Conservation (phyloP, 306 rosid genomes). For the Quercus robur region DNA sequence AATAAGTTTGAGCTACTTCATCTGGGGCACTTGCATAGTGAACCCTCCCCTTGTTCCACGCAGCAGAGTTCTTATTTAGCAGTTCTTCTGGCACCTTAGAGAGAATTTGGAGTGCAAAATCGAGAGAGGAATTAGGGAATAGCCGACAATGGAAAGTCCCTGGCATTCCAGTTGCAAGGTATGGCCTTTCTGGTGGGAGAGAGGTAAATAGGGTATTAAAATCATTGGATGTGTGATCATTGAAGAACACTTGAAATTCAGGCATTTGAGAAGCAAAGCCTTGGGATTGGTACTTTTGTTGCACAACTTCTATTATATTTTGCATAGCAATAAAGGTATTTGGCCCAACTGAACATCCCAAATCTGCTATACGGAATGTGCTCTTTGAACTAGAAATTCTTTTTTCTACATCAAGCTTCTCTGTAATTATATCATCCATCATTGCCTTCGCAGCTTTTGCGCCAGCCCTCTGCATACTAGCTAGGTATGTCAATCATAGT, state of each 20-base stretch:
- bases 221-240: background rate
- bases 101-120: conserved; percentile 22
- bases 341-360: background rate
- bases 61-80: background rate
- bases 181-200: too few species aligned
- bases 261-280: background rate
- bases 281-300: background rate
- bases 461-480: too few species aligned
- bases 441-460: too few species aligned
- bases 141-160: too few species aligned
- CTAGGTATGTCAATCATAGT: too few species aligned
- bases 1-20: too few species aligned
- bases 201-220: too few species aligned
- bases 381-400: background rate
- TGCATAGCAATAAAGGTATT: conserved; percentile 7
- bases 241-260: conserved; percentile 24
- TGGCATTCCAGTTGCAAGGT: too few species aligned
- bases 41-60: too few species aligned
- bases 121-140: background rate
- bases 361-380: background rate
- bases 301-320: background rate
- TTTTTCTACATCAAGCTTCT: conserved; percentile 3
- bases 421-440: background rate
- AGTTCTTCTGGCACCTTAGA: conserved; percentile 12
- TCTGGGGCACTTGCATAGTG: too few species aligned